These are phyloP conservation scores for Sporothrix variecibatus DNA, from an alignment of 2,329 filamentous ascomycete species.

Conservation along the genomic window DNA sequence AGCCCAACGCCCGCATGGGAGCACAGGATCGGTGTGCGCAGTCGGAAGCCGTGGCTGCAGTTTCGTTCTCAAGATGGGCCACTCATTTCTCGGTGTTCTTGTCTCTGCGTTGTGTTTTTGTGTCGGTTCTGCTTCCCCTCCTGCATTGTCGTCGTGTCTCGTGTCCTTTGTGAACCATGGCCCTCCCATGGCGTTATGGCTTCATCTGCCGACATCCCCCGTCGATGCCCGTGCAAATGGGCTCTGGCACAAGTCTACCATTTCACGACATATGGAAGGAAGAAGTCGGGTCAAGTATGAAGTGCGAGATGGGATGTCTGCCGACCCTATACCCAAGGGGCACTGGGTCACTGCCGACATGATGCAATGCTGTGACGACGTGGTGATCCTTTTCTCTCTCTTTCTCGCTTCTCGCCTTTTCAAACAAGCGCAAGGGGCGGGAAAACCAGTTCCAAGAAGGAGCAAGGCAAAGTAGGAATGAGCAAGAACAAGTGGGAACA, in stretches of 20 bases:
- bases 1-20: background rate
- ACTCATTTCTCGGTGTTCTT: background rate
- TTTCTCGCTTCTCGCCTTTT: background rate
- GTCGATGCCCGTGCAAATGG: background rate
- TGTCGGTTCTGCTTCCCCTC: background rate
- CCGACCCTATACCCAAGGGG: background rate
- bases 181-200: background rate
- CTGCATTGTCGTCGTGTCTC: background rate
- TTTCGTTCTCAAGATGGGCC: conserved; percentile 17
- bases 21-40: conserved; percentile 23
- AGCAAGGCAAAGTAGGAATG: background rate
- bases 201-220: background rate
- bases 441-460: background rate
- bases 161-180: background rate
- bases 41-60: conserved; percentile 21
- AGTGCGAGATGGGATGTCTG: background rate
- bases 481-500: background rate
- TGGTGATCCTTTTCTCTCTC: background rate
- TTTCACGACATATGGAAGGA: background rate
- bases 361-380: background rate
- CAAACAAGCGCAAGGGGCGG: background rate
- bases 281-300: background rate
- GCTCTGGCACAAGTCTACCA: background rate
- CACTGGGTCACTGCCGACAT: background rate
- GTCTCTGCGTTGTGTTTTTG: background rate